Base-by-base conservation (phyloP, 2,329 filamentous ascomycete species). In the Chrysosporium queenslandicum region DNA sequence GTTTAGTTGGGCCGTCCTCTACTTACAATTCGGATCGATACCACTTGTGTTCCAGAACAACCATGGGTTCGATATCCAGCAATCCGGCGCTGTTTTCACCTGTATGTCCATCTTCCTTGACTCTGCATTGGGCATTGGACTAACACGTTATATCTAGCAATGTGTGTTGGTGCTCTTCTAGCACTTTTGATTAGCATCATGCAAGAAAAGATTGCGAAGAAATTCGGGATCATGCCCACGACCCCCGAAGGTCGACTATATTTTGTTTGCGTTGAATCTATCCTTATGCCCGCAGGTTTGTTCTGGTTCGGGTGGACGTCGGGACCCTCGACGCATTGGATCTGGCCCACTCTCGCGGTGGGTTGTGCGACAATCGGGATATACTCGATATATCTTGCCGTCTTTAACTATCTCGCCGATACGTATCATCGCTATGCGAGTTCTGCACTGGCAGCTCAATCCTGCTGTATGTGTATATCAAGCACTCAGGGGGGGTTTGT, bases 331-430 rank as follows among this genome's bases (percentile, higher is more conserved):
- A 74, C 82, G 1, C 85, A 80, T 57, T 91, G 86, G 86, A 82
- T 87, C 52, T 79, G 80, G 0, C 86, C 87, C 0, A 70, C 81
- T 0, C 68, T 91, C 2, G 84, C 81, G 0, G 75, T 95, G 30
- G 80, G 76, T 0, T 78, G 88, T 54, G 83, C 87, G 0, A 91
- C 86, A 0, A 86, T 91, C 74, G 85, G 90, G 25, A 94, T 96
- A 58, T 91, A 87, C 66, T 83, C 81, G 37, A 81, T 96, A 32
- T 94, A 94, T 63, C 77, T 96, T 1, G 84, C 89, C 2, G 86
- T 88, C 0, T 95, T 96, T 72, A 96, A 96, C 65, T 96, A 94
- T 60, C 76, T 96, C 1, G 88, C 89, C 18, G 90, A 96, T 64
- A 84, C 83, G 1, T 96, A 95, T 66, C 85, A 89, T 63, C 75